These are phyloP conservation scores for Stephanodiscus minutulus DNA, from an alignment of 108 stramenopile species.

Conservation along the genomic window DNA sequence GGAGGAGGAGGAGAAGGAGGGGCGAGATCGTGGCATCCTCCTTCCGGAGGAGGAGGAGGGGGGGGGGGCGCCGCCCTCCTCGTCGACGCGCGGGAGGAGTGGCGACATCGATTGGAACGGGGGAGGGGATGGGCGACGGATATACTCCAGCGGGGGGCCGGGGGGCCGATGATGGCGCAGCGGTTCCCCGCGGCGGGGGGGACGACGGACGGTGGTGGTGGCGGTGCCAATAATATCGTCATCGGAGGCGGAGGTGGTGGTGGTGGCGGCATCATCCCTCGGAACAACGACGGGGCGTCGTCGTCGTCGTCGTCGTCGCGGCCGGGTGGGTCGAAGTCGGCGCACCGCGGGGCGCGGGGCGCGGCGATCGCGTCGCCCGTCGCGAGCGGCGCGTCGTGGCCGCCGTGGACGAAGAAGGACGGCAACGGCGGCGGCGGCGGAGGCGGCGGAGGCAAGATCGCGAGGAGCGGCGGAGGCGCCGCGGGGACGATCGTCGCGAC, in stretches of 20 bases:
- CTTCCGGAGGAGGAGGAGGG: neutral
- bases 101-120: conserved; percentile 1
- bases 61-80: neutral
- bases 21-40: conserved; percentile 16
- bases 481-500: too few species aligned
- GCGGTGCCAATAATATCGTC: too few species aligned
- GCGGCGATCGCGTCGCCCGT: conserved; percentile 46
- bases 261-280: neutral
- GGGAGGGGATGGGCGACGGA: conserved; percentile 28
- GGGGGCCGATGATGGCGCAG: neutral
- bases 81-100: conserved; percentile 21
- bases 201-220: too few species aligned
- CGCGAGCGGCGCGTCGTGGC: conserved; percentile 42
- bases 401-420: conserved; percentile 12
- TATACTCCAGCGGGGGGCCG: conserved; percentile 10
- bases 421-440: neutral
- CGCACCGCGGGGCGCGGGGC: conserved; percentile 12
- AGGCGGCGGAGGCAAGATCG: too few species aligned
- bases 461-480: too few species aligned
- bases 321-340: too few species aligned
- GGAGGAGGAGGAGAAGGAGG: neutral
- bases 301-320: too few species aligned
- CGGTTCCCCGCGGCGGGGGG: too few species aligned
- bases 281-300: neutral
- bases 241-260: too few species aligned